Evolutionary conservation across 23 red algal species (phyloP).

Genomic region (Gracilariopsis chorda): DNA sequence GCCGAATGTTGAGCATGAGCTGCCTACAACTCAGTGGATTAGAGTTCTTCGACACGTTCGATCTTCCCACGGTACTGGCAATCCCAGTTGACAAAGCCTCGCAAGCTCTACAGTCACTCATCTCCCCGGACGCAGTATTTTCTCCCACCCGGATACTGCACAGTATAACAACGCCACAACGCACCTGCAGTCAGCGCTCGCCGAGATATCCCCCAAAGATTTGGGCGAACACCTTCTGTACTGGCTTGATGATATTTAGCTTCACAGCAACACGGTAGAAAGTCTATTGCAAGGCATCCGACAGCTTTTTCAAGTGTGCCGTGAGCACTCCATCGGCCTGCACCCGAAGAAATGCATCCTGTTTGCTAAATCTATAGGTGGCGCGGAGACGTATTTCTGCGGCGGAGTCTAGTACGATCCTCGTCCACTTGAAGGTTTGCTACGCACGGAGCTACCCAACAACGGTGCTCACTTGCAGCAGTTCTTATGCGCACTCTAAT

Average conservation of each 20-base stretch:
- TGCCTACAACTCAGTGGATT: neutral
- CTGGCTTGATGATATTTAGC: neutral
- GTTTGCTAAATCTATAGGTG: neutral
- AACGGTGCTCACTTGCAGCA: neutral
- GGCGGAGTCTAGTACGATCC: neutral
- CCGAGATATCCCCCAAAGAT: neutral
- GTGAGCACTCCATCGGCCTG: neutral
- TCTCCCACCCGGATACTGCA: neutral
- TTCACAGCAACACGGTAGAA: neutral
- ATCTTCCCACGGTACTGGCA: neutral
- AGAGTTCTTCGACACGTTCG: neutral
- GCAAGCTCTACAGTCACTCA: neutral
- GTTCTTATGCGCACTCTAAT: neutral
- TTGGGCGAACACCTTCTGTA: neutral
- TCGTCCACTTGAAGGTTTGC: neutral
- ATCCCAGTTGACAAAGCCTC: neutral
- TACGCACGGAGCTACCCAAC: neutral
- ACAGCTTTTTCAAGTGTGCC: neutral
- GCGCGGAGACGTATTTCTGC: neutral
- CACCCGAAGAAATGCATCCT: neutral
- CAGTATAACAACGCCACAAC: neutral
- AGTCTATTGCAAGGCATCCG: neutral
- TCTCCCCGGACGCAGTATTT: neutral
- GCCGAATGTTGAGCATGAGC: neutral
- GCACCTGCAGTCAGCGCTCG: neutral